Evolutionary conservation across 805 yeast species (phyloP), one percentile per base, ranked within the genome.

Genomic region (Debaryomyces tyrocola): DNA sequence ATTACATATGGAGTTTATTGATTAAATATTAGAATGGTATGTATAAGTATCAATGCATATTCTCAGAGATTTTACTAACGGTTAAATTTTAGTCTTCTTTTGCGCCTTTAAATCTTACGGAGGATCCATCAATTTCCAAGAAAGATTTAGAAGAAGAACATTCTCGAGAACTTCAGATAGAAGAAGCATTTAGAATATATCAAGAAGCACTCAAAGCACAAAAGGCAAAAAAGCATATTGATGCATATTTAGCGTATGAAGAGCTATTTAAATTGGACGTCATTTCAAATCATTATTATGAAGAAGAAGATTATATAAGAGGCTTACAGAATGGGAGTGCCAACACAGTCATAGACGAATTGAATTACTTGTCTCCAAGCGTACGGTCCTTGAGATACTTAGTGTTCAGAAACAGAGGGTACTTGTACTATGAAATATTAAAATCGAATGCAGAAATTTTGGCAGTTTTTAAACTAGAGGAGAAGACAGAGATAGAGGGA

Each of bases 131-230:
- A 4, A 67, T 66, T 15, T 71, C 80, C 31, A 92, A 88, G 52
- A 69, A 70, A 48, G 75, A 69, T 45, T 54, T 65, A 34, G 86
- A 85, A 29, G 96, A 91, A 52, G 92, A 90, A 52, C 96, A 90
- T 58, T 86, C 97, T 1, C 73, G 96, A 40, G 99, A 94, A 61
- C 71, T 92, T 20, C 97, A 92, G 67, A 77, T 84, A 17, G 98
- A 94, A 63, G 87, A 87, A 58, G 94, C 96, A 3, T 85, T 86
- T 62, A 82, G 80, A 53, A 66, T 83, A 10, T 90, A 86, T 60
- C 89, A 89, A 55, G 65, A 67, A 17, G 97, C 97, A 0, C 69
- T 94, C 37, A 63, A 66, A 8, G 67, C 68, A 8, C 92, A 94
- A 53, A 81, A 83, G 51, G 62, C 68, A 1, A 65, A 68, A 2